These are phyloP conservation scores for Breviolum minutum DNA, from an alignment of 73 alveolate species.

Conservation along the genomic window DNA sequence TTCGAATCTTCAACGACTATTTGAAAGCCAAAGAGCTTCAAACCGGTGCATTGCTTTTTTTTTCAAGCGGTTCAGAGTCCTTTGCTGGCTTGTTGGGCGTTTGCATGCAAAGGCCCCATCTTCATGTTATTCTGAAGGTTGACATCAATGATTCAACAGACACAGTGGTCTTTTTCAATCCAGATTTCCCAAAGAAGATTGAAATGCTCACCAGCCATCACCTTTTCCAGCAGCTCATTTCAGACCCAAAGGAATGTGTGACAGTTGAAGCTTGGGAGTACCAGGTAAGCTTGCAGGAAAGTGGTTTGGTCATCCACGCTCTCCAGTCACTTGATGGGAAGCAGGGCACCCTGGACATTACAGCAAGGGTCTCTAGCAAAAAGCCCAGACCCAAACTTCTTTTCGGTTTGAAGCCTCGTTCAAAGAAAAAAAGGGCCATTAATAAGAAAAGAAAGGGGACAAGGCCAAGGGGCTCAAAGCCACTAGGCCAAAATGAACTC, in stretches of 20 bases:
- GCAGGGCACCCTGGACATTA: not conserved
- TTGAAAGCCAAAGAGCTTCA: too few species aligned
- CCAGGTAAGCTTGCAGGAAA: not conserved
- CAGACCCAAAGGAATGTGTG: not conserved
- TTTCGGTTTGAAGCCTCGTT: not conserved
- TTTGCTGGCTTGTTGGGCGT: not conserved
- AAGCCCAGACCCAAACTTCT: not conserved
- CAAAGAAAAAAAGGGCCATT: not conserved
- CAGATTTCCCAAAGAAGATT: too few species aligned
- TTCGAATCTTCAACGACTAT: too few species aligned
- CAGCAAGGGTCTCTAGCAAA: not conserved
- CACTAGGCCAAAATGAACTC: too few species aligned
- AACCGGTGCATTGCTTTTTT: too few species aligned
- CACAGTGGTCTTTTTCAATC: not conserved
- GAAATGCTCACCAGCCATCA: not conserved
- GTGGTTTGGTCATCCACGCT: not conserved
- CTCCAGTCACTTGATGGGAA: not conserved
- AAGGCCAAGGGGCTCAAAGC: too few species aligned
- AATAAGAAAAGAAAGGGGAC: not conserved
- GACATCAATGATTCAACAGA: not conserved
- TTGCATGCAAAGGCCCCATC: not conserved
- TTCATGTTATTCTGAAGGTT: not conserved
- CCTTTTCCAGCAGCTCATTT: not conserved
- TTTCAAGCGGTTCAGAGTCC: not conserved
- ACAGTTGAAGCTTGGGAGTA: not conserved